Percentiles rank a stretch among this genome's conserved stretches.
These are phyloP conservation scores for Deinandra increscens DNA, from an alignment of 129 eudicot genomes.

Conservation along the genomic window DNA sequence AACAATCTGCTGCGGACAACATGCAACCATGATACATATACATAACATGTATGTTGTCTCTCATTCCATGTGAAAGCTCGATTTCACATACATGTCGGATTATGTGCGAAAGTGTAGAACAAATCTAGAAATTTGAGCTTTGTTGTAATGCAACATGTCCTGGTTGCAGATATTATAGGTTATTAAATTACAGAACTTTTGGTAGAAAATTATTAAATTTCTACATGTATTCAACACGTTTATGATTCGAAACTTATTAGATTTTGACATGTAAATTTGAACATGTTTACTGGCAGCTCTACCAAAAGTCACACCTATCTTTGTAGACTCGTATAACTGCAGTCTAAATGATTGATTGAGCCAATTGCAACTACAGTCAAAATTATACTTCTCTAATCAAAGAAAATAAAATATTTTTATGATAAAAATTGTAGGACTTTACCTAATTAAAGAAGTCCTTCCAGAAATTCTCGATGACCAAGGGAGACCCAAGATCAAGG, in stretches of 20 bases:
- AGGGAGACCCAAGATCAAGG: slow-evolving; percentile 53
- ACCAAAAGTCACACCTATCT: too few relatives aligned
- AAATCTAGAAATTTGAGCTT: slow-evolving; percentile 8
- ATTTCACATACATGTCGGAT: slow-evolving; percentile 7
- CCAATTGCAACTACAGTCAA: too few relatives aligned
- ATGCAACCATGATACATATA: slow-evolving; percentile 25
- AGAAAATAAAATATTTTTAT: too few relatives aligned
- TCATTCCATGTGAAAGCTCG: slow-evolving; percentile 14
- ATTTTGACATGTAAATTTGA: too few relatives aligned
- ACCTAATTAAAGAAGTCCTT: slow-evolving; percentile 28
- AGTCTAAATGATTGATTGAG: too few relatives aligned
- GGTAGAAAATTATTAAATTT: neutral
- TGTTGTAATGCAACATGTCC: slow-evolving; percentile 7
- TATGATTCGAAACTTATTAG: too few relatives aligned
- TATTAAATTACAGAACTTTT: neutral
- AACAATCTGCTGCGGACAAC: slow-evolving; percentile 30
- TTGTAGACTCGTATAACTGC: too few relatives aligned
- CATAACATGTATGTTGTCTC: neutral
- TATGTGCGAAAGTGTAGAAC: slow-evolving; percentile 4
- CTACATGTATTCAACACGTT: too few relatives aligned
- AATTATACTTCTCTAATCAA: too few relatives aligned
- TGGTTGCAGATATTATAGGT: neutral
- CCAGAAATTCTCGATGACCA: slow-evolving; percentile 41
- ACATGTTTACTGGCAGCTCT: too few relatives aligned
- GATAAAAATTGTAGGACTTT: slow-evolving; percentile 16